Evolutionary conservation across 768 basidiomycete species (phyloP).

Genomic region (Epithele typhae): DNA sequence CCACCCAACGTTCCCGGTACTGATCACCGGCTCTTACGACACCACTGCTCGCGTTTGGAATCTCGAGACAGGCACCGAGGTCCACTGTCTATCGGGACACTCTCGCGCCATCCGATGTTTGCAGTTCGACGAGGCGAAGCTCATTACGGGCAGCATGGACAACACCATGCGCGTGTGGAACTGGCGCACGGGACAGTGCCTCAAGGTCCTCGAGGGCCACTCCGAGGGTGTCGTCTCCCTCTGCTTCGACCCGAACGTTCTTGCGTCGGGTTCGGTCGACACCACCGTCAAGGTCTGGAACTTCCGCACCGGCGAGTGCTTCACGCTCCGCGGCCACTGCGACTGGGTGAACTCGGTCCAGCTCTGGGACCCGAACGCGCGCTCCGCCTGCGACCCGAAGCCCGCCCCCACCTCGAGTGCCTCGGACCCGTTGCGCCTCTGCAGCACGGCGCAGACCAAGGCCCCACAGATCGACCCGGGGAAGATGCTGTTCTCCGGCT

Average conservation of each 20-base stretch:
- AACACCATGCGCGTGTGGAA: conserved; percentile 94
- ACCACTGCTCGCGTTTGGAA: conserved; percentile 95
- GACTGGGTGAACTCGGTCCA: conserved; percentile 97
- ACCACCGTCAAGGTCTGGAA: conserved; percentile 96
- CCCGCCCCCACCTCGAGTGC: conserved; percentile 2
- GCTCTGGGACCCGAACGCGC: conserved; percentile 72
- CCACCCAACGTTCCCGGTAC: conserved; percentile 84
- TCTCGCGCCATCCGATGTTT: conserved; percentile 87
- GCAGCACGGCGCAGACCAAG: not conserved
- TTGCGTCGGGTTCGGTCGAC: conserved; percentile 92
- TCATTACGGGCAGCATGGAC: conserved; percentile 97
- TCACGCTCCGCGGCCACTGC: conserved; percentile 85
- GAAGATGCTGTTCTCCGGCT: conserved; percentile 96
- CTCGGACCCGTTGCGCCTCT: not conserved
- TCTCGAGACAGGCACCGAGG: conserved; percentile 81
- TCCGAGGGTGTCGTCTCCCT: conserved; percentile 88
- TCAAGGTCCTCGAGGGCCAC: conserved; percentile 86
- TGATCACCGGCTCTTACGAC: conserved; percentile 98
- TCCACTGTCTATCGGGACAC: conserved; percentile 85
- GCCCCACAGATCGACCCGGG: conserved; percentile 63
- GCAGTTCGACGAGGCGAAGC: conserved; percentile 93
- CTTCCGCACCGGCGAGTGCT: conserved; percentile 84
- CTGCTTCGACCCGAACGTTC: conserved; percentile 85
- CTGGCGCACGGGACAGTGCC: conserved; percentile 86
- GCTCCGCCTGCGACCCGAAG: conserved; percentile 15